Evolutionary conservation across 2,329 filamentous ascomycete genomes (phyloP).

Genomic region (Colletotrichum tanaceti): DNA sequence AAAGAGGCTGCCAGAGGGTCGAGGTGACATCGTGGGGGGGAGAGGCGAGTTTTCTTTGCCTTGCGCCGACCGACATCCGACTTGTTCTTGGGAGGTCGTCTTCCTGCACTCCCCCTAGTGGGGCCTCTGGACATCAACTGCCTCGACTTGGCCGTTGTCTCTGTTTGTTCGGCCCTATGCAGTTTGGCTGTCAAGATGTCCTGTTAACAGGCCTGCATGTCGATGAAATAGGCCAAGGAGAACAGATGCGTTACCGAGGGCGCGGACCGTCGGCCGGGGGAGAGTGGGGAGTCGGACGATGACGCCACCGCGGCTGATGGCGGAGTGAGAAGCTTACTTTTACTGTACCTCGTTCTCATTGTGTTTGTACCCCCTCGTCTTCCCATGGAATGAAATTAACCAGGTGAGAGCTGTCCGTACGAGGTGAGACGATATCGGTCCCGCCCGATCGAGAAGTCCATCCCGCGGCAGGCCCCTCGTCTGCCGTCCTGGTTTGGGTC

Average conservation of each 20-base stretch:
- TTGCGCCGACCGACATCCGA: too few relatives aligned
- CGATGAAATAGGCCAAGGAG: conserved; percentile 4
- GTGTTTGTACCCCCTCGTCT: neutral
- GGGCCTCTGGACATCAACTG: neutral
- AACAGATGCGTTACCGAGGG: conserved; percentile 21
- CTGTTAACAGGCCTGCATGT: too few relatives aligned
- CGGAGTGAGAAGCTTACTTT: conserved; percentile 29
- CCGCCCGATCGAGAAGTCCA: conserved; percentile 23
- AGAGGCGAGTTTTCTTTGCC: conserved; percentile 1
- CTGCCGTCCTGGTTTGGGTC: conserved; percentile 15
- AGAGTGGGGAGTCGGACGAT: conserved; percentile 7
- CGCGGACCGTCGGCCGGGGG: conserved; percentile 24
- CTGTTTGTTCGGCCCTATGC: too few relatives aligned
- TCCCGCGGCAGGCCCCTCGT: conserved; percentile 19
- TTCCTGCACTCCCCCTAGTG: neutral
- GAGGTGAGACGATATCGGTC: conserved; percentile 31
- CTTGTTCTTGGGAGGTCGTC: neutral
- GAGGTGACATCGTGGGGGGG: conserved; percentile 26
- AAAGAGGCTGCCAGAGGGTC: neutral
- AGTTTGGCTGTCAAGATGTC: neutral
- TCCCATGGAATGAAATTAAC: neutral
- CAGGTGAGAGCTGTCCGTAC: conserved; percentile 6
- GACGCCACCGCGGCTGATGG: conserved; percentile 27
- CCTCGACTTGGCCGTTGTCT: neutral
- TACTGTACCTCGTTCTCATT: neutral